Base-by-base conservation (phyloP, 805 yeast genomes). In the Candida montana region DNA sequence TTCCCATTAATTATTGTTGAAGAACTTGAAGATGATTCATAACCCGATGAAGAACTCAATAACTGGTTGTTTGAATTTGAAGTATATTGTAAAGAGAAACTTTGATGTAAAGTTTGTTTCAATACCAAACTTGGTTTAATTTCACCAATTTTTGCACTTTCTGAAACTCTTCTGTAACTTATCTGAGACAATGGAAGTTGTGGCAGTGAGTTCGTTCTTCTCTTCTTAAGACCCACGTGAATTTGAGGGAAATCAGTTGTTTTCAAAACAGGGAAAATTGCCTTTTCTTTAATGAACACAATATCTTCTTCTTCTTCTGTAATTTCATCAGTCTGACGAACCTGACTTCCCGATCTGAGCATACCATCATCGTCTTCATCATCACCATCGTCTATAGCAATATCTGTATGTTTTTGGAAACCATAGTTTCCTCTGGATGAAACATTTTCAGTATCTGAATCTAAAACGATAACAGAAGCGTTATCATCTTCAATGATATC, bases 151-250 rank as follows among this genome's bases (percentile, higher is more conserved):
- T 69, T 70, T 32, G 60, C 49, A 18, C 54, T 41, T 21, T 68
- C 64, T 10, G 67, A 62, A 10, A 54, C 62, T 46, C 61, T 51
- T 32, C 58, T 57, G 50, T 75, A 75, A 2, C 60, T 45, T 15
- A 75, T 57, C 44, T 64, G 69, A 3, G 78, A 65, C 41, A 74
- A 65, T 0, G 79, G 72, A 18, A 76, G 51, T 50, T 76, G 81
- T 5, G 81, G 81, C 35, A 75, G 49, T 0, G 80, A 74, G 32
- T 72, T 70, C 0, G 79, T 74, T 53, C 79, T 61, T 48, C 69
- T 68, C 46, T 71, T 73, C 51, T 66, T 67, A 32, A 57, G 47
- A 12, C 64, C 64, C 35, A 57, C 55, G 28, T 51, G 58, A 18
- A 47, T 37, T 4, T 42, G 48, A 10, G 30, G 35, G 33, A 50